Evolutionary conservation across 163 green algal genomes (phyloP), one percentile per base, ranked within the genome.

Genomic region (Prototheca stagnorum): DNA sequence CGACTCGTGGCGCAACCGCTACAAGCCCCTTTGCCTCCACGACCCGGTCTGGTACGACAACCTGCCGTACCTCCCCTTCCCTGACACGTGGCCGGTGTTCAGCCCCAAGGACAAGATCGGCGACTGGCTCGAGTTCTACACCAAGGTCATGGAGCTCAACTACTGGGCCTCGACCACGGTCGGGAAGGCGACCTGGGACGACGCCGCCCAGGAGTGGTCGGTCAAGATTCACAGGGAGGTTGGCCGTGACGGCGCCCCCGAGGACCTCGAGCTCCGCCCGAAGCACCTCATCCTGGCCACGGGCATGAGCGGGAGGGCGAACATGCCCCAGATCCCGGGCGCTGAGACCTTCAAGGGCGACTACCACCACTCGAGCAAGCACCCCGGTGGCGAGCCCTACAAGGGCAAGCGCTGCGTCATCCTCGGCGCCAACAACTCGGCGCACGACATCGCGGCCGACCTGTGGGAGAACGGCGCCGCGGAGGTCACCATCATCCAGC

Each of bases 391-490:
- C 40, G 40, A 47, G 40, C 40, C 40, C 6, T 47, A 47, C 40
- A 11, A 15, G 11, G 40, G 40, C 17, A 47, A 47, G 22, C 9
- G 29, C 40, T 47, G 40, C 40, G 40, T 47, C 9, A 47, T 47
- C 40, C 40, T 47, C 22, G 40, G 40, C 17, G 15, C 40, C 40
- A 47, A 47, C 40, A 47, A 47, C 40, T 47, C 40, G 5, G 40
- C 40, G 9, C 40, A 47, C 40, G 40, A 47, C 40, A 47, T 47
- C 22, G 40, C 40, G 9, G 21, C 20, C 16, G 40, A 47, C 20
- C 40, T 47, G 40, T 47, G 40, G 40, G 40, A 47, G 40, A 47
- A 47, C 40, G 40, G 40, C 40, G 40, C 40, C 17, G n/a, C 14
- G 17, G 17, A 7, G 17, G 22, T 47, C 11, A 47, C 40, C 22